phyloP scores from a whole-genome alignment of 805 yeast genomes.

The Saccharomyces mikatae region DNA sequence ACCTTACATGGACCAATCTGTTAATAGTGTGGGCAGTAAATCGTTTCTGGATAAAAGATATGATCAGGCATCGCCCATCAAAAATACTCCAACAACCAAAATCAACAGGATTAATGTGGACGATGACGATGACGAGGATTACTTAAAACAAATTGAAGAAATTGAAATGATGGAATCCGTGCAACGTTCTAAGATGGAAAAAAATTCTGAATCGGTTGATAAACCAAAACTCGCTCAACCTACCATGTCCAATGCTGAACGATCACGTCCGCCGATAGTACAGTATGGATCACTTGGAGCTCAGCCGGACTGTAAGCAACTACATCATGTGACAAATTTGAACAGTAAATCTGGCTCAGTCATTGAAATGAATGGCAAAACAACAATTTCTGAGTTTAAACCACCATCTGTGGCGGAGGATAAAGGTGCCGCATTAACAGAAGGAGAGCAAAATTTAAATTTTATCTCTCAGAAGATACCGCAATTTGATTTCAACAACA shows the following conservation, averaged over 20 bases:
- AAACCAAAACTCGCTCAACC: neutral
- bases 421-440: slow-evolving; percentile 1
- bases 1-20: slow-evolving; percentile 23
- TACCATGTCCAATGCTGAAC: neutral
- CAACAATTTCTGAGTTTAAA: neutral
- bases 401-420: neutral
- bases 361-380: neutral
- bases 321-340: neutral
- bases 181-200: slow-evolving; percentile 39
- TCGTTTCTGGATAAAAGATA: slow-evolving; percentile 27
- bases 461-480: slow-evolving; percentile 18
- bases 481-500: slow-evolving; percentile 6
- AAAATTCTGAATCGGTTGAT: slow-evolving; percentile 7
- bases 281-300: neutral
- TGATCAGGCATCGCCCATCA: slow-evolving; percentile 15
- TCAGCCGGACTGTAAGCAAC: neutral
- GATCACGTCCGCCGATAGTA: neutral
- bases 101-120: slow-evolving; percentile 7
- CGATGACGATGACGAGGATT: slow-evolving; percentile 17
- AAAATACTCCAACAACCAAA: slow-evolving; percentile 5
- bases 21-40: slow-evolving; percentile 15
- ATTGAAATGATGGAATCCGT: slow-evolving; percentile 35
- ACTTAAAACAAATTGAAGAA: slow-evolving; percentile 25
- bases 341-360: neutral
- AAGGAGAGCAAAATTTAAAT: slow-evolving; percentile 20